Evolutionary conservation across 805 yeast genomes (phyloP).

Genomic region (Wickerhamomyces silvicola): DNA sequence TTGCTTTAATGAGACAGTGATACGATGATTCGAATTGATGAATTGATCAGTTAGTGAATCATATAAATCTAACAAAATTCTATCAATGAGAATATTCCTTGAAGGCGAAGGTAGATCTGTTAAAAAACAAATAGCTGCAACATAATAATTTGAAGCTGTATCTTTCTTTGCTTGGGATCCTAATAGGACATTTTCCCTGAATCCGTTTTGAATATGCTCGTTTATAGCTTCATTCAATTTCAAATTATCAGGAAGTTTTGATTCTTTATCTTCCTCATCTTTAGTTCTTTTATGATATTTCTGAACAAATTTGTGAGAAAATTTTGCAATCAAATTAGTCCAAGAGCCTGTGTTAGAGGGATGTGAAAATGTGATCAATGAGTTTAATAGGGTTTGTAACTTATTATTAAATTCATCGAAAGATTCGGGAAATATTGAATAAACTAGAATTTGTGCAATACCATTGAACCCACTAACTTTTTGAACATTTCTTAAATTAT

Average conservation of each 20-base stretch:
- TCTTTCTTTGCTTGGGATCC: conserved; percentile 77
- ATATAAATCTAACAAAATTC: conserved; percentile 64
- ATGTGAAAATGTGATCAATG: conserved; percentile 77
- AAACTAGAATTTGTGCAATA: conserved; percentile 48
- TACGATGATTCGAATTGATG: conserved; percentile 72
- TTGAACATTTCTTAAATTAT: conserved; percentile 30
- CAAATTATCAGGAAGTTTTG: conserved; percentile 22
- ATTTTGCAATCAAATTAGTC: conserved; percentile 63
- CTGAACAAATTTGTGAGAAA: conserved; percentile 52
- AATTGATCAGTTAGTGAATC: conserved; percentile 58
- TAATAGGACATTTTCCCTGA: conserved; percentile 46
- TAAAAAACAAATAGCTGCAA: conserved; percentile 54
- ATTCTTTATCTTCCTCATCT: conserved; percentile 36
- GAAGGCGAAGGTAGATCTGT: conserved; percentile 46
- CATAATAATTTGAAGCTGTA: conserved; percentile 48
- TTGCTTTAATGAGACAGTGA: conserved; percentile 63
- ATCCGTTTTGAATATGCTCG: conserved; percentile 30
- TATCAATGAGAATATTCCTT: conserved; percentile 39
- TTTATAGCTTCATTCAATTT: conserved; percentile 28
- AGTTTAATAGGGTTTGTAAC: conserved; percentile 50
- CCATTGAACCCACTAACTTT: conserved; percentile 30
- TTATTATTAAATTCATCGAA: conserved; percentile 41
- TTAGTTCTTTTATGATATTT: conserved; percentile 54
- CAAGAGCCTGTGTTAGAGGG: conserved; percentile 94
- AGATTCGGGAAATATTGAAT: conserved; percentile 50